Percentiles rank a stretch among this genome's conserved stretches.
These are phyloP conservation scores for Calonectria multiphialidica DNA, from an alignment of 2,329 filamentous ascomycete genomes.

Conservation along the genomic window DNA sequence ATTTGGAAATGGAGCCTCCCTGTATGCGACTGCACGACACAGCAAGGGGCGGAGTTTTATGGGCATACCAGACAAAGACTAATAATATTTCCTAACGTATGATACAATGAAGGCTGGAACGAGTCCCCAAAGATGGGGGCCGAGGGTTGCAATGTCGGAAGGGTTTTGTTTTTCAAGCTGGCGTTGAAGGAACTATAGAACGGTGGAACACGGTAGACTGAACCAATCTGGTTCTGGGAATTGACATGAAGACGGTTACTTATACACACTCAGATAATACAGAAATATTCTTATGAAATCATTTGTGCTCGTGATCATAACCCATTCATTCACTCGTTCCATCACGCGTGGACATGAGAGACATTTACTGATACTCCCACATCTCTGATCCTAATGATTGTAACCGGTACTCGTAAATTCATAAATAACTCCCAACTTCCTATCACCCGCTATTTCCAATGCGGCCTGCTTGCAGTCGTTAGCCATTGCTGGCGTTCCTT, in stretches of 20 bases:
- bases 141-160: not conserved
- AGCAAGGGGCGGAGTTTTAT: not conserved
- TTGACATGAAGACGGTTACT: not conserved
- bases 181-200: constrained; percentile 38
- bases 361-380: not conserved
- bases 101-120: not conserved
- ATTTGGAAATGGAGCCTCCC: not conserved
- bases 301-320: not conserved
- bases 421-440: not conserved
- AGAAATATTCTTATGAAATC: not conserved
- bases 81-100: constrained; percentile 1
- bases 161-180: constrained; percentile 17
- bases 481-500: not conserved
- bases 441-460: too few species aligned
- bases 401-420: not conserved
- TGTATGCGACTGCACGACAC: not conserved
- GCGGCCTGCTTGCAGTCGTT: not conserved
- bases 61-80: not conserved
- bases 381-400: not conserved
- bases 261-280: not conserved
- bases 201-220: constrained; percentile 21
- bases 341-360: too few species aligned
- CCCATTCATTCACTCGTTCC: not conserved
- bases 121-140: not conserved
- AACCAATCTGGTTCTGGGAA: constrained; percentile 2